These are phyloP conservation scores for Fraxinus platypoda DNA, from an alignment of 305 asterid species.

Conservation along the genomic window DNA sequence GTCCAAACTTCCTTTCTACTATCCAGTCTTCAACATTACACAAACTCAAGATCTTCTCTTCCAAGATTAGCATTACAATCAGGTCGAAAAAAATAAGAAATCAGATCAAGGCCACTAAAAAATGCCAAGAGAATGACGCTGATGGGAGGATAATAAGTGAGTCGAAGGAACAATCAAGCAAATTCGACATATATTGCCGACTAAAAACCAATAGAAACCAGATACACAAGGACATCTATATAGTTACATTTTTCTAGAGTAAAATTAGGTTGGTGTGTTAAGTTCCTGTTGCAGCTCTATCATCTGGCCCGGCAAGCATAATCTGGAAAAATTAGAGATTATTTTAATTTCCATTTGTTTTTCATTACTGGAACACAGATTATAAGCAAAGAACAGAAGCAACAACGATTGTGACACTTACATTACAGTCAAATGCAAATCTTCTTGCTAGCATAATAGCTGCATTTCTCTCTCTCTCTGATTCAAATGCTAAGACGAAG, in stretches of 20 bases:
- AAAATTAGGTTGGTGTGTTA: constrained; percentile 23
- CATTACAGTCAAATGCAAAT: constrained; percentile 80
- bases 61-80: constrained; percentile 24
- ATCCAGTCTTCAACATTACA: constrained; percentile 3
- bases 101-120: constrained; percentile 57
- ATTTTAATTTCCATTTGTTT: neutral
- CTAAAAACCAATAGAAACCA: constrained; percentile 31
- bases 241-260: constrained; percentile 38
- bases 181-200: constrained; percentile 10
- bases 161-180: constrained; percentile 26
- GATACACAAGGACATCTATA: constrained; percentile 32
- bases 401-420: constrained; percentile 35
- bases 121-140: constrained; percentile 45
- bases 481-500: constrained; percentile 80
- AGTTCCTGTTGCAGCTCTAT: constrained; percentile 50
- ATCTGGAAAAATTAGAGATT: constrained; percentile 41
- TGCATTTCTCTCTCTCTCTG: constrained; percentile 84
- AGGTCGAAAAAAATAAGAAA: constrained; percentile 17
- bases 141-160: neutral
- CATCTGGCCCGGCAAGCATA: constrained; percentile 72
- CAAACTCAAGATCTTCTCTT: constrained; percentile 17
- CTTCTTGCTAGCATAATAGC: constrained; percentile 92
- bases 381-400: neutral
- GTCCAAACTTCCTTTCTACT: neutral
- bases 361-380: neutral